Evolutionary conservation across 148 eudicot genomes (phyloP).

Genomic region (Arctostaphylos glauca): DNA sequence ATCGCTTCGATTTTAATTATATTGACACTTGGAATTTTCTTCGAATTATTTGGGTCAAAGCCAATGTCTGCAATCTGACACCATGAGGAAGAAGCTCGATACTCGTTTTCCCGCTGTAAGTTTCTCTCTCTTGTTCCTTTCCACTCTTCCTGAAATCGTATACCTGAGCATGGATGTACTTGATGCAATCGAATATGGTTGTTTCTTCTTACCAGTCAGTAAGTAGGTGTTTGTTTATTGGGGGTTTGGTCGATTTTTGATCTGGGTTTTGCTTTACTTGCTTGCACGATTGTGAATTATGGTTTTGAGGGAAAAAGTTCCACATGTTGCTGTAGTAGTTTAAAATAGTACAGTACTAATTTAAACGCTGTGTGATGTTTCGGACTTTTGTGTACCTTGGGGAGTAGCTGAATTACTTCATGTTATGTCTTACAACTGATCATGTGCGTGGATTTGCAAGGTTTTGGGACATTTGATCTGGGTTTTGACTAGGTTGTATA

Average conservation of each 20-base stretch:
- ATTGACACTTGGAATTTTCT: neutral
- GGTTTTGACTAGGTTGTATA: neutral
- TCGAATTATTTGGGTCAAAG: neutral
- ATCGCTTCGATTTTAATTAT: neutral
- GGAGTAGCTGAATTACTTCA: neutral
- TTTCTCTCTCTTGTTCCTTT: constrained; percentile 13
- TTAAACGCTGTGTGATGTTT: neutral
- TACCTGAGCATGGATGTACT: neutral
- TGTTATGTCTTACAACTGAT: neutral
- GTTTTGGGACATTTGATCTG: constrained; percentile 7
- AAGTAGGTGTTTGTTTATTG: neutral
- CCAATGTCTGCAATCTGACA: constrained; percentile 9
- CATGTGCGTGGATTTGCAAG: neutral
- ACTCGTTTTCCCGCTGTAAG: constrained; percentile 67
- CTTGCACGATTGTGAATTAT: neutral
- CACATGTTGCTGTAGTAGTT: neutral
- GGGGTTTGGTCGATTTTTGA: neutral
- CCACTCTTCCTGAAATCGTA: neutral
- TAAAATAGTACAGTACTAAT: neutral
- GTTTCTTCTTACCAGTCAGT: neutral
- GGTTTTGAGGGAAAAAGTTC: neutral
- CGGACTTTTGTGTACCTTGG: neutral
- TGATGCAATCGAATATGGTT: neutral
- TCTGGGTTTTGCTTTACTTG: constrained; percentile 11
- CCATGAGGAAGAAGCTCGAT: constrained; percentile 64